These are phyloP conservation scores for Nymphaea thermarum DNA, from an alignment of 164 flowering plant species.

Conservation along the genomic window DNA sequence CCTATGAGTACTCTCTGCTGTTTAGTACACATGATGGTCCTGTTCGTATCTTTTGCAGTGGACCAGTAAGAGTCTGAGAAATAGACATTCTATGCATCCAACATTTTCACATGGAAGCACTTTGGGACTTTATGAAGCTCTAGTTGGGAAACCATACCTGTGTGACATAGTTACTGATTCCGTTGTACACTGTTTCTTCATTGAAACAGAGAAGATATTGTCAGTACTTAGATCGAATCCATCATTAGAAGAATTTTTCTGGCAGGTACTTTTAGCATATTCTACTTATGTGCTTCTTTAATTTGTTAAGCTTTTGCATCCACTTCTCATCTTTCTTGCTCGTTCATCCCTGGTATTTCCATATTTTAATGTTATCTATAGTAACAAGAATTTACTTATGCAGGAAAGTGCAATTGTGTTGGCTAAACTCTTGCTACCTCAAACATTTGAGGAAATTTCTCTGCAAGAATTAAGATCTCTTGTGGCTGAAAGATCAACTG, in stretches of 20 bases:
- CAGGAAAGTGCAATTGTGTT: conserved; percentile 76
- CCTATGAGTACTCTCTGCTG: not conserved
- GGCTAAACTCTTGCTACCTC: conserved; percentile 80
- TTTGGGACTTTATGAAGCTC: conserved; percentile 77
- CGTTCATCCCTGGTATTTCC: not conserved
- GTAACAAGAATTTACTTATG: not conserved
- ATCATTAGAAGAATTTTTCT: conserved; percentile 67
- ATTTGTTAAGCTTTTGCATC: not conserved
- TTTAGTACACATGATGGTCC: not conserved
- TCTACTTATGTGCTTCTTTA: no score
- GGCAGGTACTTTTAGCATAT: conserved; percentile 51
- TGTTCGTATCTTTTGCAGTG: conserved; percentile 37
- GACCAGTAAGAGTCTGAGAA: conserved; percentile 47
- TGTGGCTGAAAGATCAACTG: conserved; percentile 58
- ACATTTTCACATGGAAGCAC: conserved; percentile 89
- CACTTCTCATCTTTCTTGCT: not conserved
- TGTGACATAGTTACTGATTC: conserved; percentile 76
- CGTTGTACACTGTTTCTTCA: conserved; percentile 63
- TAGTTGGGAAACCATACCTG: conserved; percentile 59
- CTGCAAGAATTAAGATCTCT: conserved; percentile 74
- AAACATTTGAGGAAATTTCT: conserved; percentile 59
- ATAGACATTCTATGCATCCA: conserved; percentile 68
- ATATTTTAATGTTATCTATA: no score
- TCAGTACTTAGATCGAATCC: conserved; percentile 50
- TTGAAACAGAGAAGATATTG: conserved; percentile 56